Evolutionary conservation across 202 grass and related monocot species (phyloP).

Genomic region (Bolboschoenoplectus hybrid): DNA sequence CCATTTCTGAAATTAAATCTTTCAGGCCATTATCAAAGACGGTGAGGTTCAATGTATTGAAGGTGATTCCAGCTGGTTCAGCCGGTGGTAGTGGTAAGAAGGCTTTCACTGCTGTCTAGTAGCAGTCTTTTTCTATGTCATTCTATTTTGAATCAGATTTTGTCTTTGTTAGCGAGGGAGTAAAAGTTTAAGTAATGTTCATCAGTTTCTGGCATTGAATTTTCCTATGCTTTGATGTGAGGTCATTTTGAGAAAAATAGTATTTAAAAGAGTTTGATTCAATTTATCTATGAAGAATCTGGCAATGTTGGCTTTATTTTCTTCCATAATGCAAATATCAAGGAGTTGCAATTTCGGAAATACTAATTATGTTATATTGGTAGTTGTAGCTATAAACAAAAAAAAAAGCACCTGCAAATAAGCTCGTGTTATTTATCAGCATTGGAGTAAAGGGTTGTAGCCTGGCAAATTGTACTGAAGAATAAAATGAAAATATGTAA

Average conservation of each 20-base stretch:
- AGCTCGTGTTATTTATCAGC: no score
- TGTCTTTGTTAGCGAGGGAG: not conserved
- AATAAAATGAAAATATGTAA: not conserved
- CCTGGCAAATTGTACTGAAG: no score
- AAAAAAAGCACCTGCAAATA: not conserved
- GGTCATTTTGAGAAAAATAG: not conserved
- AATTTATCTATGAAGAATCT: constrained; percentile 2
- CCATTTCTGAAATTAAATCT: not conserved
- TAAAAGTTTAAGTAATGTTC: constrained; percentile 13
- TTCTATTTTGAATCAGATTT: constrained; percentile 21
- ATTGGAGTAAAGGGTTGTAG: no score
- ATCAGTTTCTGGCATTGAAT: constrained; percentile 11
- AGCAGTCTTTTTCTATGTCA: not conserved
- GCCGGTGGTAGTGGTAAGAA: constrained; percentile 60
- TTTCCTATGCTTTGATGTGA: constrained; percentile 7
- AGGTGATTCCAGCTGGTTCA: constrained; percentile 65
- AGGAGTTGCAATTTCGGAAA: not conserved
- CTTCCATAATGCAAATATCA: not conserved
- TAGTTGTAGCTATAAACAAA: not conserved
- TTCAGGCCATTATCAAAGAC: constrained; percentile 66
- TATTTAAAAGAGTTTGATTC: not conserved
- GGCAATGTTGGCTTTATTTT: not conserved
- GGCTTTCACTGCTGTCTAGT: constrained; percentile 51
- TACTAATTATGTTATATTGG: not conserved
- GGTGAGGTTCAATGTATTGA: constrained; percentile 63